Evolutionary conservation across 306 rosid species (phyloP).

Genomic region (Cucurbita pepo): DNA sequence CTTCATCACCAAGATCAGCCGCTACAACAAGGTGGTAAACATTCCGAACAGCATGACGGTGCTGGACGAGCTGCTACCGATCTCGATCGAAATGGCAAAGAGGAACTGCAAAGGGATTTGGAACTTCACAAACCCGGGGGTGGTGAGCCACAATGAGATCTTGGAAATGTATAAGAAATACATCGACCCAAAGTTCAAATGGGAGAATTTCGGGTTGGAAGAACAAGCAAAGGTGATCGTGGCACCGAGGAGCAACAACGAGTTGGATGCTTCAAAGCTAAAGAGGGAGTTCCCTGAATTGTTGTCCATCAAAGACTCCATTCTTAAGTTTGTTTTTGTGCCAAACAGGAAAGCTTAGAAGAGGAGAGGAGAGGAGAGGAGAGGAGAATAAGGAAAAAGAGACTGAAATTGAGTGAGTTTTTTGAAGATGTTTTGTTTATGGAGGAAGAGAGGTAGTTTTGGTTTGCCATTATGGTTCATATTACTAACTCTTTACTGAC

Average conservation of each 20-base stretch:
- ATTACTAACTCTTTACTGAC: conserved; percentile 1
- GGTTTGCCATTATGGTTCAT: not conserved
- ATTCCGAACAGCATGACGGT: conserved; percentile 71
- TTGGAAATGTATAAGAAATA: conserved; percentile 42
- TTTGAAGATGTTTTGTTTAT: not conserved
- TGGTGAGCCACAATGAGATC: conserved; percentile 53
- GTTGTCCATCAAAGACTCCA: conserved; percentile 41
- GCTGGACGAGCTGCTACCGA: conserved; percentile 55
- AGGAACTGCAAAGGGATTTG: conserved; percentile 49
- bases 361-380: not conserved
- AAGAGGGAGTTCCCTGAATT: conserved; percentile 41
- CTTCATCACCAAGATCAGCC: conserved; percentile 55
- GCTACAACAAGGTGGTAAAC: conserved; percentile 50
- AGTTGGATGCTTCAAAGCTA: conserved; percentile 53
- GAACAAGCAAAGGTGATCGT: conserved; percentile 61
- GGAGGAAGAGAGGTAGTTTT: not conserved
- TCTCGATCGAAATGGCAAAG: conserved; percentile 57
- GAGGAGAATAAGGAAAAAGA: not conserved
- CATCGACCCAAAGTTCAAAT: conserved; percentile 40
- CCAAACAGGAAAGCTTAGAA: conserved; percentile 42
- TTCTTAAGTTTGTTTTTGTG: conserved; percentile 46
- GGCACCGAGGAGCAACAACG: conserved; percentile 58
- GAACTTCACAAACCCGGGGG: conserved; percentile 81
- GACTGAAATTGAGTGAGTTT: not conserved
- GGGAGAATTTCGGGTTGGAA: conserved; percentile 43